Evolutionary conservation across 2,329 filamentous ascomycete species (phyloP).

Genomic region (Colletotrichum cuscutae): DNA sequence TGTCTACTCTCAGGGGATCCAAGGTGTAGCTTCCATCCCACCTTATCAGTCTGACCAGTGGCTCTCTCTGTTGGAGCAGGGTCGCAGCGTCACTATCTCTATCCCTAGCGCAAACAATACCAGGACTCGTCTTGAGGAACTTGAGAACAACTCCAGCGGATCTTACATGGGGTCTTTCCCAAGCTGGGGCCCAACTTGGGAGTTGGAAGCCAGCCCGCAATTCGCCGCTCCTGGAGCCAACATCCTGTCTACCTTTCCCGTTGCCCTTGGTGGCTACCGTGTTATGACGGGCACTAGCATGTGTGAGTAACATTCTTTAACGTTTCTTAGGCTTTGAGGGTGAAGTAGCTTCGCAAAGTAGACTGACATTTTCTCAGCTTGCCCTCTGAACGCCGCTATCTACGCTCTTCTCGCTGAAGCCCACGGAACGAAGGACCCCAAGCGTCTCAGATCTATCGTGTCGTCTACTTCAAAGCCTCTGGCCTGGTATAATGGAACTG

Average conservation of each 20-base stretch:
- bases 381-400: constrained; percentile 64
- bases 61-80: constrained; percentile 3
- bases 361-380: constrained; percentile 44
- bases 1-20: constrained; percentile 11
- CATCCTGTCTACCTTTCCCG: constrained; percentile 68
- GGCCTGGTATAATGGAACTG: constrained; percentile 55
- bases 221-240: constrained; percentile 64
- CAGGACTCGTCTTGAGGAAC: constrained; percentile 22
- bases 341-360: not conserved
- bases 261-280: constrained; percentile 59
- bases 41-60: constrained; percentile 18
- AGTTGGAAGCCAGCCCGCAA: constrained; percentile 67
- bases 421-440: constrained; percentile 60
- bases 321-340: too few species aligned
- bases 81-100: not conserved
- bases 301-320: constrained; percentile 42
- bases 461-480: constrained; percentile 60
- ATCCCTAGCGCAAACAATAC: constrained; percentile 26
- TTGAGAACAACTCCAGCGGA: constrained; percentile 15
- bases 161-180: constrained; percentile 60
- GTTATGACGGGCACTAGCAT: constrained; percentile 69
- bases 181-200: constrained; percentile 70
- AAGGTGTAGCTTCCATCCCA: constrained; percentile 7
- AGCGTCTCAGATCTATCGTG: constrained; percentile 58
- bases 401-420: constrained; percentile 63